These are phyloP conservation scores for Blastocystis sp. DNA, from an alignment of 352 stramenopile species.

Conservation along the genomic window DNA sequence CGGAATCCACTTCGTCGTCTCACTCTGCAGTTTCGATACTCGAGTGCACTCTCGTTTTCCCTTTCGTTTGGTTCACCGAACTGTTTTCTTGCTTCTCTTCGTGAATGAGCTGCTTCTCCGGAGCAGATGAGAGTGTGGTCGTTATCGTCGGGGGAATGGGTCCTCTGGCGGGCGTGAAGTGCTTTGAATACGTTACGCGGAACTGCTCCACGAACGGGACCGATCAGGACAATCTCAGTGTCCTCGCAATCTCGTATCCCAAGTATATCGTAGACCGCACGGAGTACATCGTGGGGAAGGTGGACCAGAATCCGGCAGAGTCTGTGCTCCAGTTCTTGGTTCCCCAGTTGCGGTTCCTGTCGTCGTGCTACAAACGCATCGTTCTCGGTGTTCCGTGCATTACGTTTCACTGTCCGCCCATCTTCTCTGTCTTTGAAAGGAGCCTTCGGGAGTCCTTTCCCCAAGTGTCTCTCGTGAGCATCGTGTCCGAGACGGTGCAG, in stretches of 20 bases:
- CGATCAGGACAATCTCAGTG: constrained; percentile 61
- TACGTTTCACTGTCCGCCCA: constrained; percentile 55
- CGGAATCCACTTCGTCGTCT: no score
- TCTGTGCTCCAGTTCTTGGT: constrained; percentile 48
- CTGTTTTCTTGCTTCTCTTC: background rate
- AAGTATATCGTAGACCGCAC: constrained; percentile 2
- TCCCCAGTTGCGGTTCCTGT: constrained; percentile 16
- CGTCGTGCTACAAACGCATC: constrained; percentile 15
- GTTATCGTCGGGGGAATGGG: constrained; percentile 64
- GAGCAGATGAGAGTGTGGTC: constrained; percentile 20
- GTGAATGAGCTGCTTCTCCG: background rate
- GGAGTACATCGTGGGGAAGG: constrained; percentile 13
- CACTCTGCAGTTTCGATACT: no score
- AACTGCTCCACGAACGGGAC: constrained; percentile 53
- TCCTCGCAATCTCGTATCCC: constrained; percentile 24
- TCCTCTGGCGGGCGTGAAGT: constrained; percentile 51
- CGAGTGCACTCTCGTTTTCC: background rate
- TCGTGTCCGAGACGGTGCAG: background rate
- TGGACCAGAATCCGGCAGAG: constrained; percentile 21
- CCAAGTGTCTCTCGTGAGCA: constrained; percentile 18
- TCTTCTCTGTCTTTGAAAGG: constrained; percentile 17
- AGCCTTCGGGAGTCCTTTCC: background rate
- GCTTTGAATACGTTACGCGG: constrained; percentile 33
- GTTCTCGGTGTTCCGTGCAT: constrained; percentile 42
- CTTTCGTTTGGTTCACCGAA: background rate